A percentile compares a stretch with the other conserved stretches of the same genome.
Evolutionary conservation across 176 grass and related monocot genomes (phyloP).

Genomic region (Canna indica): DNA sequence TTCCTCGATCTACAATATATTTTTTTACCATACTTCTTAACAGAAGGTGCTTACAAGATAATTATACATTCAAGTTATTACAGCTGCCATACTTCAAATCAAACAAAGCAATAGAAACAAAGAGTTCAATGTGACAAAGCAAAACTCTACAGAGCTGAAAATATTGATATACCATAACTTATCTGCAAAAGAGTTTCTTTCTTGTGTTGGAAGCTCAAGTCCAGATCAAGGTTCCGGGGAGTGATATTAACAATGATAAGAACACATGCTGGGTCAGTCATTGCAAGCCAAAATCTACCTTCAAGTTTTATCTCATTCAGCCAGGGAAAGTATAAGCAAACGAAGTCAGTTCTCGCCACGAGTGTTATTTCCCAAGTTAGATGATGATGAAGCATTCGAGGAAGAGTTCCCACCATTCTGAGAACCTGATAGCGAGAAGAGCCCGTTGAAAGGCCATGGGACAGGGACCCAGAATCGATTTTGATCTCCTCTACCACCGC

Average conservation of each 20-base stretch:
- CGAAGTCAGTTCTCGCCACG: conserved; percentile 34
- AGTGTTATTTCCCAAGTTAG: conserved; percentile 30
- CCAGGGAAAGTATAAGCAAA: conserved; percentile 20
- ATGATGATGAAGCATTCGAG: conserved; percentile 19
- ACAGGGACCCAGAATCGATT: conserved; percentile 51
- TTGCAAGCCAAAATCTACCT: not conserved
- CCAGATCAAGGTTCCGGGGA: not conserved
- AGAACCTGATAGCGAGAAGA: conserved; percentile 43
- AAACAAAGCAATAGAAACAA: not conserved
- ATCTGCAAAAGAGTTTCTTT: not conserved
- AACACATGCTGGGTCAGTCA: not conserved
- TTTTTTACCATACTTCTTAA: not conserved
- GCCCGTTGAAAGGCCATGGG: conserved; percentile 60
- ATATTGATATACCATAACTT: not conserved
- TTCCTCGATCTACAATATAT: not conserved
- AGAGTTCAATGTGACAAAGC: not conserved
- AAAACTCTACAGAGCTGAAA: not conserved
- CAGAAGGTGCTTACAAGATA: not conserved
- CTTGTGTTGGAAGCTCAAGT: not conserved
- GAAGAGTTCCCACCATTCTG: conserved; percentile 26
- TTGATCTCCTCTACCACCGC: conserved; percentile 28
- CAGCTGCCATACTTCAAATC: not conserved
- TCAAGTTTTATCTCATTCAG: conserved; percentile 16
- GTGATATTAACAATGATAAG: not conserved
- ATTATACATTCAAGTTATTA: not conserved